Evolutionary conservation across 805 yeast species (phyloP).

Genomic region (Kodamaea fukazawae): DNA sequence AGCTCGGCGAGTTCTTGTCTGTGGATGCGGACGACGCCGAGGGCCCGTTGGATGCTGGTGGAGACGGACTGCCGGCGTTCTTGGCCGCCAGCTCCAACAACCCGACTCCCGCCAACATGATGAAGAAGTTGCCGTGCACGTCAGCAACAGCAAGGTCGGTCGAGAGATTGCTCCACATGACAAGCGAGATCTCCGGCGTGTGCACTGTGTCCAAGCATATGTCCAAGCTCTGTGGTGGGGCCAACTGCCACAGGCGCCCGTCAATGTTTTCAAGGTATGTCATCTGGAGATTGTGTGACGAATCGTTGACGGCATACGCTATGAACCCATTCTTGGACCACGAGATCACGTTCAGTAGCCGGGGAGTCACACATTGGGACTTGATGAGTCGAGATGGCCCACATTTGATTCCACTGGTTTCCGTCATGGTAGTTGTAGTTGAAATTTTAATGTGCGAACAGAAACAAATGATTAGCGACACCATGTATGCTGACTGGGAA

Average conservation of each 20-base stretch:
- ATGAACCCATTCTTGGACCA: constrained; percentile 88
- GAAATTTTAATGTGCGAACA: too few relatives aligned
- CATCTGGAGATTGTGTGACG: constrained; percentile 42
- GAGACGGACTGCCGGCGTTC: constrained; percentile 9
- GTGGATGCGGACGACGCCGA: neutral
- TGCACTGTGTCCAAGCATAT: constrained; percentile 26
- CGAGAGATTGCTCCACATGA: constrained; percentile 76
- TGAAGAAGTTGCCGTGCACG: constrained; percentile 56
- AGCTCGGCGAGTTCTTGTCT: constrained; percentile 31
- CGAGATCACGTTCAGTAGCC: constrained; percentile 34
- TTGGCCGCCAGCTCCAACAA: constrained; percentile 30
- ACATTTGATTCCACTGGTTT: too few relatives aligned
- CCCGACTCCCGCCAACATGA: constrained; percentile 42
- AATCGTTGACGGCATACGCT: constrained; percentile 55
- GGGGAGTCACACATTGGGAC: constrained; percentile 1
- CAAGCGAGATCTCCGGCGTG: constrained; percentile 37
- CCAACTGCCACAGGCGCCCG: constrained; percentile 78
- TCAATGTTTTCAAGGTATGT: constrained; percentile 72
- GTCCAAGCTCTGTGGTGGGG: constrained; percentile 46
- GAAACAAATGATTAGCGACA: too few relatives aligned
- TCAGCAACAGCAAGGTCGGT: constrained; percentile 82
- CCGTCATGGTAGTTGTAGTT: too few relatives aligned
- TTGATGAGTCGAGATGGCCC: neutral
- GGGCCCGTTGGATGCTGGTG: constrained; percentile 13
- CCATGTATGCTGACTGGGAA: too few relatives aligned